A percentile compares a stretch with the other conserved stretches of the same genome.
Conservation (phyloP, 768 basidiomycete genomes). For the Suillus spraguei region DNA sequence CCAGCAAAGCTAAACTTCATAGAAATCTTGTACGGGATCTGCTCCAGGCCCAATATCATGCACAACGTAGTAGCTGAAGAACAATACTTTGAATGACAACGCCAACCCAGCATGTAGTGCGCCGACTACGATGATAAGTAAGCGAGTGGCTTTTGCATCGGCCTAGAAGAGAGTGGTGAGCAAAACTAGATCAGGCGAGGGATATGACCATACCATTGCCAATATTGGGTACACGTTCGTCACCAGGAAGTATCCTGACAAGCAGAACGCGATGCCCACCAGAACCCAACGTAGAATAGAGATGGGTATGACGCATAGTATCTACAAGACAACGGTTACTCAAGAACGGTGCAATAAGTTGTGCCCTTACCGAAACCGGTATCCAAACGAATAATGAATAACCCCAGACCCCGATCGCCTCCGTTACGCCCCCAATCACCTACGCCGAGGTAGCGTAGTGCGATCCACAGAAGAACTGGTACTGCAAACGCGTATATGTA, state of each 20-base stretch:
- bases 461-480: constrained; percentile 83
- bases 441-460: constrained; percentile 82
- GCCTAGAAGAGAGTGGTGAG: constrained; percentile 47
- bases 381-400: constrained; percentile 89
- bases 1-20: background rate
- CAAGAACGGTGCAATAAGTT: background rate
- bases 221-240: constrained; percentile 90
- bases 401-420: constrained; percentile 81
- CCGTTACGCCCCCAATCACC: constrained; percentile 89
- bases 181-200: constrained; percentile 6
- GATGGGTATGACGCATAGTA: constrained; percentile 86
- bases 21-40: constrained; percentile 29
- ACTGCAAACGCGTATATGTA: constrained; percentile 87
- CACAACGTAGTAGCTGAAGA: constrained; percentile 62
- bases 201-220: constrained; percentile 59
- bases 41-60: constrained; percentile 37
- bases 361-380: constrained; percentile 68
- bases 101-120: constrained; percentile 80
- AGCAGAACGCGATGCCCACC: constrained; percentile 66
- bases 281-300: constrained; percentile 83
- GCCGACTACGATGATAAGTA: constrained; percentile 77
- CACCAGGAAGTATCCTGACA: constrained; percentile 88
- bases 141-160: constrained; percentile 83
- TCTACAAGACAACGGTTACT: constrained; percentile 40
- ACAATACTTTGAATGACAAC: constrained; percentile 76